Conservation (phyloP, 208 protist genomes). For the Trypanosoma lewisi region DNA sequence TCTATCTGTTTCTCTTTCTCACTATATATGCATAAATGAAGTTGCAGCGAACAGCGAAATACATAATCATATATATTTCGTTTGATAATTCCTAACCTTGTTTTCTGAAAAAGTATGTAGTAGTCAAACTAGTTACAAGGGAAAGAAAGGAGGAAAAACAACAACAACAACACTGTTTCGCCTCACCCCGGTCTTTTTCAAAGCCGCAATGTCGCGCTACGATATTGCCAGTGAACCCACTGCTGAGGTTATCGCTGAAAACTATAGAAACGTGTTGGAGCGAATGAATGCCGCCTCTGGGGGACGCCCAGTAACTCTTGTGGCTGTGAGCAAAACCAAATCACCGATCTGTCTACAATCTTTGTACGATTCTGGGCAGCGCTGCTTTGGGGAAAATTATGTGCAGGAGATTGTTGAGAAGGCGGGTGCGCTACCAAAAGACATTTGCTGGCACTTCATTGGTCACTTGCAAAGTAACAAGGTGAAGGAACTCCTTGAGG, state of each 20-base stretch:
- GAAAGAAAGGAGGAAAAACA: constrained; percentile 8
- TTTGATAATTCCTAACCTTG: too few relatives aligned
- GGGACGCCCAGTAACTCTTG: constrained; percentile 43
- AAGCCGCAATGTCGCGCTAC: constrained; percentile 40
- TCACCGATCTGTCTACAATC: constrained; percentile 54
- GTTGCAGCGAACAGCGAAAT: too few relatives aligned
- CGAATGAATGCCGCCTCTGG: constrained; percentile 33
- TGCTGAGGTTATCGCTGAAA: constrained; percentile 44
- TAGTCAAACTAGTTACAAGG: too few relatives aligned
- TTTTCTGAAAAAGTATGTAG: too few relatives aligned
- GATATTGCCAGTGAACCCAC: constrained; percentile 63
- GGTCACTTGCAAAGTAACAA: constrained; percentile 98
- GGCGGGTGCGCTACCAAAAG: constrained; percentile 62
- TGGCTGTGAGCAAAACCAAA: constrained; percentile 86
- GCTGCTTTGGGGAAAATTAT: constrained; percentile 96
- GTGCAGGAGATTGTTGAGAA: constrained; percentile 95
- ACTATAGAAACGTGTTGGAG: constrained; percentile 42
- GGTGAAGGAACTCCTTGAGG: constrained; percentile 78
- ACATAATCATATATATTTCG: too few relatives aligned
- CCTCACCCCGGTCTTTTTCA: constrained; percentile 8
- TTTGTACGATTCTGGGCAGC: constrained; percentile 66
- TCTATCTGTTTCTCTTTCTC: background rate
- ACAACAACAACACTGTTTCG: constrained; percentile 16
- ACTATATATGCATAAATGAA: background rate
- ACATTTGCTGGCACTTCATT: constrained; percentile 97